Percentiles rank a stretch among this genome's conserved stretches.
These are phyloP conservation scores for Macrolepiota dolichaula DNA, from an alignment of 768 basidiomycete species.

Conservation along the genomic window DNA sequence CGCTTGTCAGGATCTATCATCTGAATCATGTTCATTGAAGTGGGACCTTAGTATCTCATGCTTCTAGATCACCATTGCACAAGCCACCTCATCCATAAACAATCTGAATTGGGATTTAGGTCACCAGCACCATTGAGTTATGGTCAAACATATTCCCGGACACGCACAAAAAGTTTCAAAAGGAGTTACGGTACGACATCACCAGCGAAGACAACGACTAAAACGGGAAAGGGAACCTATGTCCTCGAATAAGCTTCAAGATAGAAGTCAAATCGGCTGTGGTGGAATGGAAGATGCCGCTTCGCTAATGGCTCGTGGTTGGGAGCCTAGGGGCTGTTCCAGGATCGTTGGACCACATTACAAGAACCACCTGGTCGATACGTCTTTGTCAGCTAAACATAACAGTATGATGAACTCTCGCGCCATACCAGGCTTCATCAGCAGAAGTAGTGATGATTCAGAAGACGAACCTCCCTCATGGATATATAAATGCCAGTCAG, in stretches of 20 bases:
- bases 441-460: slow-evolving; percentile 5
- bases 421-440: background rate
- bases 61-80: slow-evolving; percentile 18
- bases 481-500: background rate
- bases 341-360: background rate
- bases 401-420: slow-evolving; percentile 5
- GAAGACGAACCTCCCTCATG: background rate
- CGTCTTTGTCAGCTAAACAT: slow-evolving; percentile 2
- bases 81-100: background rate
- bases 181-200: background rate
- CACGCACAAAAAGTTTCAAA: background rate
- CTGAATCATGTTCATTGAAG: slow-evolving; percentile 51
- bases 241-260: background rate
- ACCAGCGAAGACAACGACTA: background rate
- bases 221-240: background rate
- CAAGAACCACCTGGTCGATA: background rate
- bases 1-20: slow-evolving; percentile 52
- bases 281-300: background rate
- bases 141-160: no score
- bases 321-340: background rate
- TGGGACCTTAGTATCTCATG: slow-evolving; percentile 63
- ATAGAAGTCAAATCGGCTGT: background rate
- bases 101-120: background rate
- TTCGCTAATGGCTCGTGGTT: background rate
- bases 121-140: no score